Evolutionary conservation across 345 rosid species (phyloP).

Genomic region (Sapria himalayana): DNA sequence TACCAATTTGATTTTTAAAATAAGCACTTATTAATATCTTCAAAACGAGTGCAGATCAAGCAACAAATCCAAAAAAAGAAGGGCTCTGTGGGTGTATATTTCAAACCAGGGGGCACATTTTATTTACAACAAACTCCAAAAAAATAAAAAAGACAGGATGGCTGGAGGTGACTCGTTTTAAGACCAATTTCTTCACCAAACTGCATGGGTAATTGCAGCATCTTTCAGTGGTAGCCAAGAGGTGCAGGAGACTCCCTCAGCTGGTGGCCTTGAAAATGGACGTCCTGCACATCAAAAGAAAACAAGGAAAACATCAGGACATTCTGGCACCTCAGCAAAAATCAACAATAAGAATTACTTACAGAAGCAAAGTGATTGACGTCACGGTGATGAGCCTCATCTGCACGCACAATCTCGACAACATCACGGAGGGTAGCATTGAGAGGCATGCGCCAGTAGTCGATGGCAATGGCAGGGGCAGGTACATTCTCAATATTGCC

Average conservation of each 20-base stretch:
- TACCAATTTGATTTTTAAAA: too few species aligned
- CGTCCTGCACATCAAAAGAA: constrained; percentile 23
- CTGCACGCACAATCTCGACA: constrained; percentile 45
- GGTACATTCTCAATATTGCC: constrained; percentile 60
- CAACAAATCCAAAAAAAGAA: too few species aligned
- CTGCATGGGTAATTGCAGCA: too few species aligned
- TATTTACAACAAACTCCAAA: too few species aligned
- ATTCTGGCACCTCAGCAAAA: neutral
- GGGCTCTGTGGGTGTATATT: too few species aligned
- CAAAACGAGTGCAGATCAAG: too few species aligned
- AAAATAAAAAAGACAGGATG: too few species aligned
- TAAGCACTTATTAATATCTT: too few species aligned
- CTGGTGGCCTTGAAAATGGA: constrained; percentile 44
- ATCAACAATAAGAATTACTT: constrained; percentile 2
- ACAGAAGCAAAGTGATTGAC: constrained; percentile 77
- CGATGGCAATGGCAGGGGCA: constrained; percentile 62
- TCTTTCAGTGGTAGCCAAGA: constrained; percentile 37
- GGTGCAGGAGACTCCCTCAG: constrained; percentile 58
- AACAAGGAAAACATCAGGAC: neutral
- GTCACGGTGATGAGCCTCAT: constrained; percentile 74
- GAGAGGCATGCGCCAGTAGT: constrained; percentile 55
- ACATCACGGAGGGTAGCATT: constrained; percentile 47
- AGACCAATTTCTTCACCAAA: too few species aligned
- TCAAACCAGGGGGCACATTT: too few species aligned
- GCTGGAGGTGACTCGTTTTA: too few species aligned